phyloP scores from a whole-genome alignment of 345 rosid genomes.

The Citrus maxima region DNA sequence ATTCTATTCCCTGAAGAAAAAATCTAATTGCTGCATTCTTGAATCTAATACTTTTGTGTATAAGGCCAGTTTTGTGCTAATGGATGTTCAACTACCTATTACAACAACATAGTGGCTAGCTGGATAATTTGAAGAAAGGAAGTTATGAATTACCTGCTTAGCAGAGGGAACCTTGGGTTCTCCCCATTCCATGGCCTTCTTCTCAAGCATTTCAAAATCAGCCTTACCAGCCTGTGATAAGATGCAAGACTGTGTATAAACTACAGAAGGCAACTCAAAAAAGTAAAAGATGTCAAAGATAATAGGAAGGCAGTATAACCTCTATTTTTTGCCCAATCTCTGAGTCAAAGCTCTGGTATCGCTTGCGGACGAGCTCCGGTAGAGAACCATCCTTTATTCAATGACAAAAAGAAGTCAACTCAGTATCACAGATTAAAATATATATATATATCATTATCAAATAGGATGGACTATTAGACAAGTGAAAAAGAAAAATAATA shows the following conservation, averaged over 20 bases:
- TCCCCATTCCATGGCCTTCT: slow-evolving; percentile 80
- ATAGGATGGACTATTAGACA: neutral
- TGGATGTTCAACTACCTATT: neutral
- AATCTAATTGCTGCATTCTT: neutral
- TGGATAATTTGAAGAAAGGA: neutral
- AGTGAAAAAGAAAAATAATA: neutral
- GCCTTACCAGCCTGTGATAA: slow-evolving; percentile 68
- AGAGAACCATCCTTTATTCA: slow-evolving; percentile 62
- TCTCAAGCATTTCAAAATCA: slow-evolving; percentile 84
- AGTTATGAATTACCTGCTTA: slow-evolving; percentile 67
- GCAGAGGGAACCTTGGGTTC: slow-evolving; percentile 88
- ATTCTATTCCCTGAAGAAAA: neutral
- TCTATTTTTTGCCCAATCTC: slow-evolving; percentile 65
- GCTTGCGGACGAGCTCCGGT: slow-evolving; percentile 58
- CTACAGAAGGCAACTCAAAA: neutral
- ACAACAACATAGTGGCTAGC: neutral
- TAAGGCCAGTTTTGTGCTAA: neutral
- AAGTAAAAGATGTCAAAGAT: neutral
- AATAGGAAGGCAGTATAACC: slow-evolving; percentile 24
- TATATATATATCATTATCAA: neutral
- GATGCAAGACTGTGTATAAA: neutral
- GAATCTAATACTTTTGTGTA: neutral
- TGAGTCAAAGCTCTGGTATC: slow-evolving; percentile 72
- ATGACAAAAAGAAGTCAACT: neutral
- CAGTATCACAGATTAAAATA: neutral